phyloP scores from a whole-genome alignment of 345 rosid species.

The Streptanthus diversifolius region DNA sequence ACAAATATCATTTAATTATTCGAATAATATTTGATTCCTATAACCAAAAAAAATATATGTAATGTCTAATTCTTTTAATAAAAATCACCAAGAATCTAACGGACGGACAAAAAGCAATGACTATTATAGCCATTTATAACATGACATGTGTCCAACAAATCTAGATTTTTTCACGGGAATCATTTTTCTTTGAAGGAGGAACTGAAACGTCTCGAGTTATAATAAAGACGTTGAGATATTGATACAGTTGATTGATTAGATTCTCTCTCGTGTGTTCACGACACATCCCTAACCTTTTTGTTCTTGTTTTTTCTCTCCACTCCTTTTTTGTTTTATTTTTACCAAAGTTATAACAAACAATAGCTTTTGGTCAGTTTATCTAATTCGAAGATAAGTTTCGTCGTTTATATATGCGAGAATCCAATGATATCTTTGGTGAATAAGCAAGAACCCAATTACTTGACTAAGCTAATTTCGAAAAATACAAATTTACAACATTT shows the following conservation, averaged over 20 bases:
- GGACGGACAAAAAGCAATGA: conserved; percentile 28
- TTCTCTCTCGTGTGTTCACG: conserved; percentile 19
- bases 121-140: neutral
- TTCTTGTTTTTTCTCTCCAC: neutral
- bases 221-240: conserved; percentile 15
- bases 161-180: neutral
- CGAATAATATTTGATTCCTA: neutral
- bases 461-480: neutral
- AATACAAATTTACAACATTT: neutral
- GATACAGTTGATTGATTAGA: conserved; percentile 26
- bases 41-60: conserved; percentile 14
- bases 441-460: conserved; percentile 5
- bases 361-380: conserved; percentile 30
- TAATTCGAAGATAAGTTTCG: conserved; percentile 29
- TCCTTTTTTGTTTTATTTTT: neutral
- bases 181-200: neutral
- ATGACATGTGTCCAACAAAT: conserved; percentile 19
- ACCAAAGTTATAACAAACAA: conserved; percentile 20
- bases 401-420: conserved; percentile 22
- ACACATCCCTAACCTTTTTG: conserved; percentile 33
- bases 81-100: conserved; percentile 22
- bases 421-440: conserved; percentile 20
- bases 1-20: neutral
- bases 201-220: conserved; percentile 24
- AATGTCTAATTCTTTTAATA: conserved; percentile 7